Conservation (phyloP, 192 early-diverging fungal genomes). For the Phlyctochytrium bullatum region DNA sequence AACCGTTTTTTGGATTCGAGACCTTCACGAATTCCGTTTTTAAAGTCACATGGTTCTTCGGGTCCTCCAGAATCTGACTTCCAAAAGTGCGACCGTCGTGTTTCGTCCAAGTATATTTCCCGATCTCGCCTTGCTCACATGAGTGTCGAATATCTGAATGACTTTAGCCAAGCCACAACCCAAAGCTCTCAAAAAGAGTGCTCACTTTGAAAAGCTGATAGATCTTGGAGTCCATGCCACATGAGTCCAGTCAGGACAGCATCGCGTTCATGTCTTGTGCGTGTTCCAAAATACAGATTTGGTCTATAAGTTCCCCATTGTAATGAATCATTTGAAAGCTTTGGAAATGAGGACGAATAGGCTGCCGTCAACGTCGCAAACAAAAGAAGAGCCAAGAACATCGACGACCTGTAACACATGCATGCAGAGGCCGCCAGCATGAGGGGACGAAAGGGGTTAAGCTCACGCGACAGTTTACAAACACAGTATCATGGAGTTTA, state of each 20-base stretch:
- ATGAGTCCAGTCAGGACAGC: conserved; percentile 87
- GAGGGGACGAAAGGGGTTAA: no score
- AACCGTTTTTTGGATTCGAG: conserved; percentile 61
- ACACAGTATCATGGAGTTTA: no score
- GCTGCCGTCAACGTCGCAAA: no score
- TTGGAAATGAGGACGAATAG: no score
- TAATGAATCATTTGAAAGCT: conserved; percentile 58
- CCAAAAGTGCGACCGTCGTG: conserved; percentile 84
- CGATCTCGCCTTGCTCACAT: conserved; percentile 81
- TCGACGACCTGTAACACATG: no score
- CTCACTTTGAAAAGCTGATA: conserved; percentile 47
- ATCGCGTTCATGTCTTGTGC: conserved; percentile 64
- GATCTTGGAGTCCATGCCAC: conserved; percentile 76
- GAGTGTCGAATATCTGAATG: conserved; percentile 74
- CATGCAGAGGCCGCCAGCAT: no score
- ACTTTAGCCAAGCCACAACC: not conserved
- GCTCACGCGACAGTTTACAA: no score
- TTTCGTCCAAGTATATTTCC: conserved; percentile 80
- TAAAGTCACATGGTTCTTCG: conserved; percentile 59
- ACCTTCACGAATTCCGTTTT: conserved; percentile 76
- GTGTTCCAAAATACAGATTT: conserved; percentile 90
- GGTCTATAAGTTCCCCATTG: conserved; percentile 91
- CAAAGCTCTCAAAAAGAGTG: not conserved
- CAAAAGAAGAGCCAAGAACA: no score
- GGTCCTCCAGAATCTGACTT: conserved; percentile 69